These are phyloP conservation scores for Lasiosphaeriaceae sp. DNA, from an alignment of 495 filamentous ascomycete genomes.

Conservation along the genomic window DNA sequence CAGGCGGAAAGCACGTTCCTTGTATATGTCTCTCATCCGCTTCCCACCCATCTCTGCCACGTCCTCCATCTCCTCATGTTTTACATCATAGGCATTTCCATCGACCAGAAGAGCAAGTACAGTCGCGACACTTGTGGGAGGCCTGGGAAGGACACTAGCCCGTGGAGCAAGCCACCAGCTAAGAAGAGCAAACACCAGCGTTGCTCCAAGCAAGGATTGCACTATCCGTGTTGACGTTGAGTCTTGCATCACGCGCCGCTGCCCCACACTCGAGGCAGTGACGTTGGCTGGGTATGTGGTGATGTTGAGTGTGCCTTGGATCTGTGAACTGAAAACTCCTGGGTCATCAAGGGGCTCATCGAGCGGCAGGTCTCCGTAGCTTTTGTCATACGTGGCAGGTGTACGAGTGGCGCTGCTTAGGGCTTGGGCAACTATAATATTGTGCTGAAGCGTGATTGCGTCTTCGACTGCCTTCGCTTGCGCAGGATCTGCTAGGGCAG, in stretches of 20 bases:
- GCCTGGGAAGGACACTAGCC: neutral
- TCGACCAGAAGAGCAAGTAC: neutral
- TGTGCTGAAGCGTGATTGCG: slow-evolving; percentile 1
- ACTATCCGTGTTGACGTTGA: neutral
- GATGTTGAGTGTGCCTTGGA: neutral
- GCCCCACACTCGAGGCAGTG: neutral
- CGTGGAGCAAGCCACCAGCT: neutral
- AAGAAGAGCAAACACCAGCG: neutral
- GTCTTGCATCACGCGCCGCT: neutral
- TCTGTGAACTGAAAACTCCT: neutral
- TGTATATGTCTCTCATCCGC: too few relatives aligned
- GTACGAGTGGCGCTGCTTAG: neutral
- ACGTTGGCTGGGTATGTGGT: neutral
- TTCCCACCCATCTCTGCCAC: neutral
- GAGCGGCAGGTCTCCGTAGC: too few relatives aligned
- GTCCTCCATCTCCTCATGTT: neutral
- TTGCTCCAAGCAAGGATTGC: neutral
- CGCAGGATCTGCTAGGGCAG: neutral
- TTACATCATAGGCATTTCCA: neutral
- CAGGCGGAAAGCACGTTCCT: neutral
- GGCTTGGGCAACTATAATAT: neutral
- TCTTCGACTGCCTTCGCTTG: neutral
- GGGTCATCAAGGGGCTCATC: neutral
- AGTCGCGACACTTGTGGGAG: neutral
- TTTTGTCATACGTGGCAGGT: too few relatives aligned